phyloP scores from a whole-genome alignment of 2,329 filamentous ascomycete species.

The Claviceps cyperi region DNA sequence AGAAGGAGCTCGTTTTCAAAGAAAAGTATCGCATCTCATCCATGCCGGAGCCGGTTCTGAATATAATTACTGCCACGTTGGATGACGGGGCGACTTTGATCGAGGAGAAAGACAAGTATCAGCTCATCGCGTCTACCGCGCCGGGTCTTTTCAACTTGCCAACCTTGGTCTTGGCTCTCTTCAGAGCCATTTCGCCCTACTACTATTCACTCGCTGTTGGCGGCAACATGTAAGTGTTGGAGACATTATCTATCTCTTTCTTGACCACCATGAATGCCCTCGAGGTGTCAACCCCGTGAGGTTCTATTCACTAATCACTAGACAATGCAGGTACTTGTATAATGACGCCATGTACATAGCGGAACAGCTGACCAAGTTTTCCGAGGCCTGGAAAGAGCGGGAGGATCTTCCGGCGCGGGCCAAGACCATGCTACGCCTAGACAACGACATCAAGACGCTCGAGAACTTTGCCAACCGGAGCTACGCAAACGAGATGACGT shows the following conservation, averaged over 20 bases:
- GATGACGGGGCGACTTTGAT: slow-evolving; percentile 49
- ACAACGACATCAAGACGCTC: slow-evolving; percentile 44
- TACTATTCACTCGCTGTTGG: slow-evolving; percentile 51
- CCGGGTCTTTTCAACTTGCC: slow-evolving; percentile 58
- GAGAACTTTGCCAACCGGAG: slow-evolving; percentile 46
- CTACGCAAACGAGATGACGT: slow-evolving; percentile 45
- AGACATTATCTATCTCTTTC: neutral
- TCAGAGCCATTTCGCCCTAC: slow-evolving; percentile 59
- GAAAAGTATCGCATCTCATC: slow-evolving; percentile 84
- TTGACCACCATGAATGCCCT: neutral
- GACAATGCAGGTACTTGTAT: slow-evolving; percentile 43
- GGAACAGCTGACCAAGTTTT: slow-evolving; percentile 37
- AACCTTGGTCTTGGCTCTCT: slow-evolving; percentile 61
- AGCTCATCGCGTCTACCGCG: slow-evolving; percentile 52
- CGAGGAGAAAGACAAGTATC: slow-evolving; percentile 32
- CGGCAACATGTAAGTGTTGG: slow-evolving; percentile 45
- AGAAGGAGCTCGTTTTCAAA: slow-evolving; percentile 58
- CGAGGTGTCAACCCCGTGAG: no score
- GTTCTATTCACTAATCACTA: neutral
- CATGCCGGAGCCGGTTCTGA: slow-evolving; percentile 65
- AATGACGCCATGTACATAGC: slow-evolving; percentile 53
- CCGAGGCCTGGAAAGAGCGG: slow-evolving; percentile 36
- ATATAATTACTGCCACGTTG: slow-evolving; percentile 44
- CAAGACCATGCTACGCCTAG: slow-evolving; percentile 40
- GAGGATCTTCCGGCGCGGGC: slow-evolving; percentile 36